Evolutionary conservation across 805 yeast species (phyloP).

Genomic region (Metschnikowia cubensis): DNA sequence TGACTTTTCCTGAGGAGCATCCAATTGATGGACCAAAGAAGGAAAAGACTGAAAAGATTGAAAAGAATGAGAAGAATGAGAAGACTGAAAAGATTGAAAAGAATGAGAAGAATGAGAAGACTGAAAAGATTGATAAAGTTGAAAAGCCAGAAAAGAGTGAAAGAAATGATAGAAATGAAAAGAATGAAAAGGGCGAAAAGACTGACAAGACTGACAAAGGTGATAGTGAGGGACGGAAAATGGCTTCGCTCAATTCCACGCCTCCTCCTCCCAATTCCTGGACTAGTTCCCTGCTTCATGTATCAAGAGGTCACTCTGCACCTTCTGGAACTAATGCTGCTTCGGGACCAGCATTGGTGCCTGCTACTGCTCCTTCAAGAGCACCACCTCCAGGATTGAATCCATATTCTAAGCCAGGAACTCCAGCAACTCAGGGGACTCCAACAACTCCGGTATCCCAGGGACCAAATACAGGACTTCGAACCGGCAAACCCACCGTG

Average conservation of each 20-base stretch:
- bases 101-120: not conserved
- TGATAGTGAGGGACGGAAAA: not conserved
- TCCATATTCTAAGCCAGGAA: conserved; percentile 14
- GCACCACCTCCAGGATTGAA: conserved; percentile 20
- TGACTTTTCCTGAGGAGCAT: not conserved
- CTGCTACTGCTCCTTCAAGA: conserved; percentile 1
- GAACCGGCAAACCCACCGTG: conserved; percentile 3
- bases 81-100: no score
- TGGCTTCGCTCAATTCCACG: not conserved
- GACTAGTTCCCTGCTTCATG: not conserved
- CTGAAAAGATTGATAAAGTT: not conserved
- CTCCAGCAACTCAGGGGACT: conserved; percentile 7
- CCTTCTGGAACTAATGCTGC: not conserved
- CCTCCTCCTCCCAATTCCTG: not conserved
- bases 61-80: not conserved
- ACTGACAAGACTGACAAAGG: not conserved
- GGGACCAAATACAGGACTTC: no score
- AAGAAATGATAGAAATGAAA: not conserved
- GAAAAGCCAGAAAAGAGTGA: not conserved
- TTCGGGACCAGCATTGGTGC: no score
- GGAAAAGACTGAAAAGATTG: not conserved
- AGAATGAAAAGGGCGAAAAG: not conserved
- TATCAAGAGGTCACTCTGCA: not conserved
- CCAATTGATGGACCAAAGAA: no score
- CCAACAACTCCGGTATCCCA: no score